Base-by-base conservation (phyloP, 2,329 filamentous ascomycete genomes). In the Leptoxyphium fumago region DNA sequence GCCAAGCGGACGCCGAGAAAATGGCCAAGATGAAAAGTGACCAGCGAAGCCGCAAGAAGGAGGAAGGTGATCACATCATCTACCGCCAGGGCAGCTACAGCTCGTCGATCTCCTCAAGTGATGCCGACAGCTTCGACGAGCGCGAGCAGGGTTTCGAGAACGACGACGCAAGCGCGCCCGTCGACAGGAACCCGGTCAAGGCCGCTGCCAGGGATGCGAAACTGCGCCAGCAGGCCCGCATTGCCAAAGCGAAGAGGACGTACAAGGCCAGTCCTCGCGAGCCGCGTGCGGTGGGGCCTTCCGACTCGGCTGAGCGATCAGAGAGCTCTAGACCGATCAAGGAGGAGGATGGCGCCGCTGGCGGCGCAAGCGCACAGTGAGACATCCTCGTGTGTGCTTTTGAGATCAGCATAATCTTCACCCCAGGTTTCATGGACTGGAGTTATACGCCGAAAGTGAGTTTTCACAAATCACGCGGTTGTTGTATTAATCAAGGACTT, bases 21-120 rank as follows among this genome's bases (percentile, higher is more conserved):
- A 80, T 94, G 63, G 65, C 72, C 38, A 70, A 77, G 47, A 73
- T 93, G 68, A 95, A 95, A 69, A 66, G 78, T 38, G 73, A 78
- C 48, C 88, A 94, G 65, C 68, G 77, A 21, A 74, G 80, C 46
- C 65, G 73, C 51, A 94, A 91, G 74, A 84, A 84, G 70, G 67
- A 67, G 36, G 67, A 72, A 30, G 72, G 72, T 38, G 61, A 68
- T 15, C 61, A 65, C 11, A 65, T 73, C 45, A 65, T 75, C 5
- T 80, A 72, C 57, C 65, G 72, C 6, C 75, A 79, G 50, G 66
- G 68, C 42, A 67, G 62, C 28, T 59, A 61, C 11, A 63, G 64
- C 44, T 62, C 70, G 53, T 60, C 62, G 55, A 57, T 78, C 59
- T 69, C 64, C 29, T 75, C 69, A 45, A 72, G 68, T 9, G 77